These are phyloP conservation scores for Echites panduratus DNA, from an alignment of 257 asterid genomes.

Conservation along the genomic window DNA sequence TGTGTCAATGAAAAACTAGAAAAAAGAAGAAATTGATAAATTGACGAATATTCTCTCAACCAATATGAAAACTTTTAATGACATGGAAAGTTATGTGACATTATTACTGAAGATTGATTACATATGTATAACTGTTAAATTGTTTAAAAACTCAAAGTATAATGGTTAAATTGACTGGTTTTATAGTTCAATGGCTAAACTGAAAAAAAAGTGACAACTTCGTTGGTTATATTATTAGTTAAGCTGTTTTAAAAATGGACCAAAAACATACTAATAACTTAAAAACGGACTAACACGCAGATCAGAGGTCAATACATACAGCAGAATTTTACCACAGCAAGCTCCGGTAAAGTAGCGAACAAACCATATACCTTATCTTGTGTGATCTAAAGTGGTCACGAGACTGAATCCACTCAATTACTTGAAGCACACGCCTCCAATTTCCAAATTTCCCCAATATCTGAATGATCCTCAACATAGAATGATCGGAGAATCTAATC, in stretches of 20 bases:
- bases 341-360: background rate
- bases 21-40: too few relatives aligned
- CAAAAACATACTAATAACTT: background rate
- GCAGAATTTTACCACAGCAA: background rate
- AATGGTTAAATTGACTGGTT: too few relatives aligned
- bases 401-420: slow-evolving; percentile 84
- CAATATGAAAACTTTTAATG: too few relatives aligned
- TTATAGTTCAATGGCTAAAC: too few relatives aligned
- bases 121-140: too few relatives aligned
- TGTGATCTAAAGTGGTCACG: slow-evolving; percentile 83
- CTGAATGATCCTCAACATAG: slow-evolving; percentile 79
- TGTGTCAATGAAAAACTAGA: too few relatives aligned
- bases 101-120: too few relatives aligned
- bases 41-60: too few relatives aligned
- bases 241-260: background rate
- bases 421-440: slow-evolving; percentile 92
- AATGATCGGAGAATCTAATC: slow-evolving; percentile 85
- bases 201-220: too few relatives aligned
- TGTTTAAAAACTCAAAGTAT: too few relatives aligned
- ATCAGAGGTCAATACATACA: background rate
- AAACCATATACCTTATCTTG: slow-evolving; percentile 52
- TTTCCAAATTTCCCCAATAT: slow-evolving; percentile 81
- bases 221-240: too few relatives aligned
- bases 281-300: background rate
- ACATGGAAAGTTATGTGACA: too few relatives aligned